A percentile compares a stretch with the other conserved stretches of the same genome.
Evolutionary conservation across 257 asterid species (phyloP).

Genomic region (Ballota nigra): DNA sequence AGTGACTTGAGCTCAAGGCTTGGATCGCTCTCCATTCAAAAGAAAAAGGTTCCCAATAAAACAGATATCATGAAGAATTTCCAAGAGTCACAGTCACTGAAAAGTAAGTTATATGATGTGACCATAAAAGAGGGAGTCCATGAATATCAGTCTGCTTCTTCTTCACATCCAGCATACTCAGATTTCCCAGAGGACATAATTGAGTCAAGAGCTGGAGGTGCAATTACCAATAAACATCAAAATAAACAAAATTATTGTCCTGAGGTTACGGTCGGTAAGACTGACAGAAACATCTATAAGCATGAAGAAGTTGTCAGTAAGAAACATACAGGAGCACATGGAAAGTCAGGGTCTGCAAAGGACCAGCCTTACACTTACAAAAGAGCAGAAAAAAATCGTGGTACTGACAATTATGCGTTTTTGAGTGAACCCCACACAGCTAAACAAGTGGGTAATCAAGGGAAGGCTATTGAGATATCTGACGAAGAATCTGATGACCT

Average conservation of each 20-base stretch:
- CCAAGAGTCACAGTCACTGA: slow-evolving; percentile 24
- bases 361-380: slow-evolving; percentile 30
- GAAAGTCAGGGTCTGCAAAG: slow-evolving; percentile 33
- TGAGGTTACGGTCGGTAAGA: slow-evolving; percentile 29
- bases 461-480: slow-evolving; percentile 39
- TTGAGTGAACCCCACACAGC: slow-evolving; percentile 32
- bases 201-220: slow-evolving; percentile 32
- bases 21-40: slow-evolving; percentile 76
- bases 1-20: slow-evolving; percentile 74
- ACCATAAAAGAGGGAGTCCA: slow-evolving; percentile 31
- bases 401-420: slow-evolving; percentile 38
- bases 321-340: slow-evolving; percentile 20
- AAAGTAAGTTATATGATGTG: slow-evolving; percentile 31
- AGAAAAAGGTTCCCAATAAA: slow-evolving; percentile 49
- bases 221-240: slow-evolving; percentile 24
- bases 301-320: slow-evolving; percentile 31
- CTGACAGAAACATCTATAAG: slow-evolving; percentile 20
- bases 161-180: slow-evolving; percentile 46
- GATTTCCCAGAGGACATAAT: slow-evolving; percentile 31
- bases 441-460: slow-evolving; percentile 23
- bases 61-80: slow-evolving; percentile 29
- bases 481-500: slow-evolving; percentile 41
- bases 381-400: slow-evolving; percentile 30
- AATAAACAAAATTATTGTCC: slow-evolving; percentile 18
- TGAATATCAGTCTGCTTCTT: slow-evolving; percentile 41